Evolutionary conservation across 2,329 filamentous ascomycete genomes (phyloP), one percentile per base, ranked within the genome.

Genomic region (Drechslera avenae): DNA sequence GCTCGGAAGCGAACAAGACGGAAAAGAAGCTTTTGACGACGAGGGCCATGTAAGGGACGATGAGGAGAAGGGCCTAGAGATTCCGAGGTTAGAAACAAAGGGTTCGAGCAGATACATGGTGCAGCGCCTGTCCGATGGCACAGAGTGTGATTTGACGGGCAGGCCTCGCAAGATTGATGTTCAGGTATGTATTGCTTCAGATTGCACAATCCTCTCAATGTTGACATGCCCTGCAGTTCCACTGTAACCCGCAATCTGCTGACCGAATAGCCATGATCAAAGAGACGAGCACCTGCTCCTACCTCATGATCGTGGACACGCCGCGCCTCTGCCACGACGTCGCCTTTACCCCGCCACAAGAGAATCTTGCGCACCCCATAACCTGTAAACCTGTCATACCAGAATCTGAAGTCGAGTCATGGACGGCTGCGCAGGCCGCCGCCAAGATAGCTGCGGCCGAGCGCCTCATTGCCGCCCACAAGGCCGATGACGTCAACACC

Each of bases 181-280:
- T 8, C 89, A 91, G 73, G 77, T 79, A 68, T 37, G 69, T 19
- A 4, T 12, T 12, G 26, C 30, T 33, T 30, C 31, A 36, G 26
- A 26, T 18, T 40, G 30, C 31, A 5, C 17, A 73, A 7, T 9
- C 16, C 5, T 32, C 10, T 17, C 21, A 19, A 33, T 54, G 21
- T 48, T 61, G 39, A 63, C 36, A 26, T 8, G 1, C 28, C 41
- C 6, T 16, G 12, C 26, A 87, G 73, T 88, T 86, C 59, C 86
- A 88, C 65, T 96, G 91, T 76, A 87, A 90, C 63, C 90, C 90
- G 0, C 86, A 89, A 40, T 83, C 83, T 2, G 80, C 78, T 39
- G 87, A 96, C 70, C 85, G 87, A 39, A 96, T 97, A 63, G 88
- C 87, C 35, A 91, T 90, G 85, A 95, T 97, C 75, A 96, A 96